These are phyloP conservation scores for Ochetophila trinervis DNA, from an alignment of 306 rosid species.

Conservation along the genomic window DNA sequence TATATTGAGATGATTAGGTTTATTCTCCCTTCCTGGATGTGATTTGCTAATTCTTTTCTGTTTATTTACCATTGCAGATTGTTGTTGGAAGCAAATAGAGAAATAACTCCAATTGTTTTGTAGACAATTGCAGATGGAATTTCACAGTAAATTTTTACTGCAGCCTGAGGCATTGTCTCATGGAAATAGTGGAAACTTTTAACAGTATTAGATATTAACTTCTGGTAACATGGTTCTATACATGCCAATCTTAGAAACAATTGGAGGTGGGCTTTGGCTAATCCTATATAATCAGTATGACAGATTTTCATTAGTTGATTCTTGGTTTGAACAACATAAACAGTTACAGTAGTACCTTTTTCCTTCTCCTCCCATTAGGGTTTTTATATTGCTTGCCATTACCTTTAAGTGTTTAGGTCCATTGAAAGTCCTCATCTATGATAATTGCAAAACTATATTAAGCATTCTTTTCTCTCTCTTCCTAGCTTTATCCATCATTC, in stretches of 20 bases:
- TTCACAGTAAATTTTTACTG: slow-evolving; percentile 15
- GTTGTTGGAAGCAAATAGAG: slow-evolving; percentile 20
- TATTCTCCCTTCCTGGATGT: neutral
- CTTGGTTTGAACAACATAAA: neutral
- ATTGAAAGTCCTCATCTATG: too few species aligned
- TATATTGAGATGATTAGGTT: neutral
- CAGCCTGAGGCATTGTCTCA: slow-evolving; percentile 15
- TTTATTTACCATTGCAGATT: slow-evolving; percentile 26
- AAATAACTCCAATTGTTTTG: neutral
- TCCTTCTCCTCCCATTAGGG: neutral
- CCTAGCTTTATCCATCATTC: too few species aligned
- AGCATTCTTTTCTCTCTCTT: too few species aligned
- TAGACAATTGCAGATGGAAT: slow-evolving; percentile 7
- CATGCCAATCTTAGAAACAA: neutral
- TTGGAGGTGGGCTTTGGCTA: neutral
- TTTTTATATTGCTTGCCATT: neutral
- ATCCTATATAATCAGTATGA: too few species aligned
- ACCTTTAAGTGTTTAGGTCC: neutral
- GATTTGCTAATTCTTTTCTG: neutral
- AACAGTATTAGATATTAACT: neutral
- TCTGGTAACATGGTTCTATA: neutral
- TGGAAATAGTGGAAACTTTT: neutral
- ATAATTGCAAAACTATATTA: too few species aligned
- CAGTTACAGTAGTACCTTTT: neutral
- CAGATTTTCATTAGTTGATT: neutral